Evolutionary conservation across 305 asterid genomes (phyloP).

Genomic region (Rubia tinctorum): DNA sequence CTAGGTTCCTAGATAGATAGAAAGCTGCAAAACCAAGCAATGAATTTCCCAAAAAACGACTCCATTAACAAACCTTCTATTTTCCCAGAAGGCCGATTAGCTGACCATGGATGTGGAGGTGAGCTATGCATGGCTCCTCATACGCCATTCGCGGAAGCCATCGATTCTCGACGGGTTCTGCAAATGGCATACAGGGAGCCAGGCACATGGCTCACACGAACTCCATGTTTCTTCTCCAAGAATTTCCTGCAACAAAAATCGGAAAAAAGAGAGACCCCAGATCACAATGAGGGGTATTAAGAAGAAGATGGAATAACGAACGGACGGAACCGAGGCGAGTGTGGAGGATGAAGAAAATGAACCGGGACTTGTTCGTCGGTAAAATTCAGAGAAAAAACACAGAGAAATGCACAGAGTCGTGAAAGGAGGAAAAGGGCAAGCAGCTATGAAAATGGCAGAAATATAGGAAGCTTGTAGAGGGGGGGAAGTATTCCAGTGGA

Average conservation of each 20-base stretch:
- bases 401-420: background rate
- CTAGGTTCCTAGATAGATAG: background rate
- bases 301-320: background rate
- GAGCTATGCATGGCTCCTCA: slow-evolving; percentile 86
- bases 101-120: slow-evolving; percentile 7
- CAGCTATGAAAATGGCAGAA: slow-evolving; percentile 27
- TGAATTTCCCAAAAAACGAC: slow-evolving; percentile 10
- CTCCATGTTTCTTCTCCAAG: background rate
- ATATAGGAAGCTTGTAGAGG: slow-evolving; percentile 34
- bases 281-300: background rate
- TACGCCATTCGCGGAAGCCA: slow-evolving; percentile 88
- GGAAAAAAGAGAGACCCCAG: no score
- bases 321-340: background rate
- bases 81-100: background rate
- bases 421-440: background rate
- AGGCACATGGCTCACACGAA: slow-evolving; percentile 54
- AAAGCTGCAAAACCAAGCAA: background rate
- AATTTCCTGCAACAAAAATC: background rate
- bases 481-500: slow-evolving; percentile 13
- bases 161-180: slow-evolving; percentile 62
- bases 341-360: background rate
- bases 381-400: background rate
- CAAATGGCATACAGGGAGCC: slow-evolving; percentile 99
- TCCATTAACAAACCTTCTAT: background rate
- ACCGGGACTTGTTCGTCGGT: background rate